Conservation (phyloP, 139 green algal genomes). For the Chlamydomonas sphaeroides region DNA sequence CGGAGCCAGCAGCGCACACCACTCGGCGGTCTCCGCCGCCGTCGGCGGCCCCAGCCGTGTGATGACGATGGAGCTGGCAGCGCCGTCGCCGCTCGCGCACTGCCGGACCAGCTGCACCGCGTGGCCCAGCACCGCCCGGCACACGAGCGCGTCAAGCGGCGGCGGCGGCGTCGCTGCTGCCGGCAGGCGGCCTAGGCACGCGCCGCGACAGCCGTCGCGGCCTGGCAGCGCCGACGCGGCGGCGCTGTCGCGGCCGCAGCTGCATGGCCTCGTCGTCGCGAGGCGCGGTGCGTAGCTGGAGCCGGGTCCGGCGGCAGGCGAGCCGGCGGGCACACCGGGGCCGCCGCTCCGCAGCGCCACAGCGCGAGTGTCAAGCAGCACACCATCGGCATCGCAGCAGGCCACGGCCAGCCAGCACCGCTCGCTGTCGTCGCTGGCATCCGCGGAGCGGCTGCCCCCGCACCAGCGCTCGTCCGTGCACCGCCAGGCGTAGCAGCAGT, state of each 20-base stretch:
- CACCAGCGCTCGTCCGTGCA: not conserved
- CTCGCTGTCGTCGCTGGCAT: not conserved
- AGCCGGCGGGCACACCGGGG: too few relatives aligned
- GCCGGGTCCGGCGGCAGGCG: too few relatives aligned
- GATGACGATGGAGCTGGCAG: not conserved
- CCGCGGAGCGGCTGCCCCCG: too few relatives aligned
- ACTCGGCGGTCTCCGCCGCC: not conserved
- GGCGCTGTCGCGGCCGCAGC: too few relatives aligned
- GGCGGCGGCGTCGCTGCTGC: not conserved
- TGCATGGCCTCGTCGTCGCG: too few relatives aligned
- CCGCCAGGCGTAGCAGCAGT: constrained; percentile 30
- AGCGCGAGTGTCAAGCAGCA: constrained; percentile 3
- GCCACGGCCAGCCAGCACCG: constrained; percentile 22
- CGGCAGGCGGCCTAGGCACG: too few relatives aligned
- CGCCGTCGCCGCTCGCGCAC: not conserved
- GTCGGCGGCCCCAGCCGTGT: not conserved
- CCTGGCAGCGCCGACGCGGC: too few relatives aligned
- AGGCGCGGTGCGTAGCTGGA: too few relatives aligned
- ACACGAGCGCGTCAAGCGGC: too few relatives aligned
- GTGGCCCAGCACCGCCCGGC: not conserved
- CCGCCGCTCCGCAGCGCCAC: not conserved
- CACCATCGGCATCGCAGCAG: not conserved
- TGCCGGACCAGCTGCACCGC: not conserved
- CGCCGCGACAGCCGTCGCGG: too few relatives aligned
- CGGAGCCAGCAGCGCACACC: not conserved